Evolutionary conservation across 768 basidiomycete species (phyloP).

Genomic region (Hirschioporus abietinus): DNA sequence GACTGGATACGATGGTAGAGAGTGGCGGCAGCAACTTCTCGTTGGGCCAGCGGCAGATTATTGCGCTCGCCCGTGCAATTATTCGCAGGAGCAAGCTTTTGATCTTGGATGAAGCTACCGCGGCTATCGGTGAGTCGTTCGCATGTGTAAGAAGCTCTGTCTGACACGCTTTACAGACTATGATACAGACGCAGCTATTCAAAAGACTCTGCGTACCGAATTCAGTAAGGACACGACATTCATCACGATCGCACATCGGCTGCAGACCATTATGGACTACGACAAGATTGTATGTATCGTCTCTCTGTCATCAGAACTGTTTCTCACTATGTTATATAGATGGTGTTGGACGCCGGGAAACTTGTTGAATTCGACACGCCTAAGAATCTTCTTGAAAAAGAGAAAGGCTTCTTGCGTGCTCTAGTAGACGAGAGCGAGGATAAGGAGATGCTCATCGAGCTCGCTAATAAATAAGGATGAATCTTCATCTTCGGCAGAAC

Average conservation of each 20-base stretch:
- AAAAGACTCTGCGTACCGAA: slow-evolving; percentile 30
- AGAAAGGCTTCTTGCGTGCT: slow-evolving; percentile 28
- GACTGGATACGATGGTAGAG: slow-evolving; percentile 24
- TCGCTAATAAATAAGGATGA: not conserved
- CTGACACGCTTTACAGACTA: slow-evolving; percentile 22
- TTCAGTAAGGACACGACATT: slow-evolving; percentile 27
- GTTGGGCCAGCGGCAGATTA: slow-evolving; percentile 40
- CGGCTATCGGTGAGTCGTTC: slow-evolving; percentile 2
- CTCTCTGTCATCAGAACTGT: not conserved
- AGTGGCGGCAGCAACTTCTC: slow-evolving; percentile 26
- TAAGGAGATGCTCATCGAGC: slow-evolving; percentile 21
- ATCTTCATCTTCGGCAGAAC: too few species aligned
- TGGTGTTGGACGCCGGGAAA: slow-evolving; percentile 25
- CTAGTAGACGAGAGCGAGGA: slow-evolving; percentile 37
- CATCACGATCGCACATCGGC: slow-evolving; percentile 36
- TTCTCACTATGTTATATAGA: slow-evolving; percentile 7
- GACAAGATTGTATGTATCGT: slow-evolving; percentile 35
- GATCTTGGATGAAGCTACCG: slow-evolving; percentile 36
- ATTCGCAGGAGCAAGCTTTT: slow-evolving; percentile 39
- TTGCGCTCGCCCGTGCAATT: slow-evolving; percentile 39
- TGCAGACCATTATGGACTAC: slow-evolving; percentile 36
- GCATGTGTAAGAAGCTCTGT: not conserved
- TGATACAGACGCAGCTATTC: slow-evolving; percentile 35
- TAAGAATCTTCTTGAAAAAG: slow-evolving; percentile 30
- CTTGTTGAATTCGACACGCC: slow-evolving; percentile 53